These are phyloP conservation scores for Phylloporus rhodoxanthus DNA, from an alignment of 768 basidiomycete genomes.

Conservation along the genomic window DNA sequence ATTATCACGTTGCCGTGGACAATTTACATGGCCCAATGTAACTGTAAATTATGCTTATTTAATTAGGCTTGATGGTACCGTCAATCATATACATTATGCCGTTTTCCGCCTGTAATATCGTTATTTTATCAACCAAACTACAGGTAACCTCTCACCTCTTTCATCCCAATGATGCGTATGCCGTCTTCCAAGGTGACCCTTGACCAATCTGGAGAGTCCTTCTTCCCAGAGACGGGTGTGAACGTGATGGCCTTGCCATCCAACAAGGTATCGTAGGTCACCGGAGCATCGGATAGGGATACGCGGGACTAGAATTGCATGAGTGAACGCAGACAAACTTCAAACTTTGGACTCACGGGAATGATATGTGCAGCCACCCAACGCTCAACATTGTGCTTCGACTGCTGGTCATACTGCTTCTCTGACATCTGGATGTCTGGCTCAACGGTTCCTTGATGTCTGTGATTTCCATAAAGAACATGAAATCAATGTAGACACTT, in stretches of 20 bases:
- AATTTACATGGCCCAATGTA: background rate
- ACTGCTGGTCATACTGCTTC: constrained; percentile 53
- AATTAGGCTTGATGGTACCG: constrained; percentile 28
- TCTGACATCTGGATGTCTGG: constrained; percentile 57
- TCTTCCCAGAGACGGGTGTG: constrained; percentile 29
- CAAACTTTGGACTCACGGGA: constrained; percentile 46
- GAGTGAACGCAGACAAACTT: background rate
- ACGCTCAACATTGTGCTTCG: constrained; percentile 62
- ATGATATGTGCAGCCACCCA: constrained; percentile 85
- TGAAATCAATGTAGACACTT: background rate
- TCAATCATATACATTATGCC: constrained; percentile 42
- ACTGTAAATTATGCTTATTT: background rate
- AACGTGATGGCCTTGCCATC: constrained; percentile 56
- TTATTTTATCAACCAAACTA: constrained; percentile 1
- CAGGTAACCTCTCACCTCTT: constrained; percentile 43
- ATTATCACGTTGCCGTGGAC: background rate
- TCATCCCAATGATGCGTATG: constrained; percentile 51
- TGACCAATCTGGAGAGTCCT: constrained; percentile 49
- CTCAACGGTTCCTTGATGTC: constrained; percentile 54
- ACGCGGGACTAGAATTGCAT: constrained; percentile 37
- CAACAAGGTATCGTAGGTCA: constrained; percentile 53
- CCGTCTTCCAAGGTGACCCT: constrained; percentile 52
- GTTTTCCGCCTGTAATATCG: constrained; percentile 33
- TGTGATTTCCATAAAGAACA: constrained; percentile 20
- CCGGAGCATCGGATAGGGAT: constrained; percentile 32